Percentiles rank a stretch among this genome's conserved stretches.
Conservation (phyloP, 495 filamentous ascomycete genomes). For the Bacidia rubella region DNA sequence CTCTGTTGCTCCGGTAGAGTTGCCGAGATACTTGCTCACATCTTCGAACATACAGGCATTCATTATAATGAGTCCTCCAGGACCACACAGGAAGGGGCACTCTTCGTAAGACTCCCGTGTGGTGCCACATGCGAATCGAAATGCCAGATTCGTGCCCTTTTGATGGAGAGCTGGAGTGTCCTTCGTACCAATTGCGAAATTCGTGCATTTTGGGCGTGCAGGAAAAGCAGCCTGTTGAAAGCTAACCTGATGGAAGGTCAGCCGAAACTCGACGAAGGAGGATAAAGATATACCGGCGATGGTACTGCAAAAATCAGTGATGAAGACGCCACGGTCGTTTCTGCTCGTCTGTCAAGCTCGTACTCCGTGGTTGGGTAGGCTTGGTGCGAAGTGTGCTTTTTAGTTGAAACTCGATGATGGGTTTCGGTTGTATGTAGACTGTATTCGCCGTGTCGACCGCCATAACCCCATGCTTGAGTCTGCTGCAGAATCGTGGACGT, state of each 20-base stretch:
- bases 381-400: neutral
- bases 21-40: neutral
- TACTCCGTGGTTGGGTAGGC: neutral
- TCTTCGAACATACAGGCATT: neutral
- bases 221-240: neutral
- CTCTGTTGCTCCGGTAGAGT: neutral
- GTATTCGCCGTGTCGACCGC: neutral
- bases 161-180: constrained; percentile 4
- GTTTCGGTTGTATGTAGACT: neutral
- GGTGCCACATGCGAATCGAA: constrained; percentile 1
- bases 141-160: neutral
- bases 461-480: neutral
- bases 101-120: neutral
- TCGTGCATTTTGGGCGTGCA: neutral
- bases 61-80: neutral
- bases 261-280: neutral
- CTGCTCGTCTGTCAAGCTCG: neutral
- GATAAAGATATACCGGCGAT: neutral
- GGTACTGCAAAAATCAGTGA: neutral
- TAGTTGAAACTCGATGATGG: neutral
- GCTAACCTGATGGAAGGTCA: neutral
- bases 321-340: neutral
- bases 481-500: neutral
- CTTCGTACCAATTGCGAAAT: neutral
- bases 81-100: constrained; percentile 4